A percentile compares a stretch with the other conserved stretches of the same genome.
phyloP scores from a whole-genome alignment of 1,284 basidiomycete species.

The Cutaneotrichosporon spelunceum region DNA sequence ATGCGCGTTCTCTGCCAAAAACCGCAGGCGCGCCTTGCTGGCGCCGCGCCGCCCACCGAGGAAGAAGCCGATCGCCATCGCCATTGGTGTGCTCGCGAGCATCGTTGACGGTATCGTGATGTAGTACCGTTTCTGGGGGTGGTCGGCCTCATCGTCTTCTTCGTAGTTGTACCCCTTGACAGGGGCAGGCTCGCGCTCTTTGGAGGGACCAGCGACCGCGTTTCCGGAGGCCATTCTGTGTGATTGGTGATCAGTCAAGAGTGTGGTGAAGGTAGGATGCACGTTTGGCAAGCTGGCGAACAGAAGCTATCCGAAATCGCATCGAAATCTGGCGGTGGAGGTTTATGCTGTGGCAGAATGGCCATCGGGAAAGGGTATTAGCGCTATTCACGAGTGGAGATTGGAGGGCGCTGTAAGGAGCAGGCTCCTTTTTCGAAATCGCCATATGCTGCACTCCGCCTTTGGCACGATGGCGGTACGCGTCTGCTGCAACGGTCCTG shows the following conservation, averaged over 20 bases:
- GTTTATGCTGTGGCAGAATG: not conserved
- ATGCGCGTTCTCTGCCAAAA: conserved; percentile 52
- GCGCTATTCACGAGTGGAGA: not conserved
- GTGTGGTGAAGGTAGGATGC: not conserved
- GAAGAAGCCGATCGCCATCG: conserved; percentile 39
- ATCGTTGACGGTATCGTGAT: conserved; percentile 36
- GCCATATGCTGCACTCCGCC: not conserved
- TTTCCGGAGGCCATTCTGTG: not conserved
- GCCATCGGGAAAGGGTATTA: not conserved
- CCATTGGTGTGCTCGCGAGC: conserved; percentile 40
- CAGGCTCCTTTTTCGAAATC: not conserved
- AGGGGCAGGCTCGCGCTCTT: not conserved
- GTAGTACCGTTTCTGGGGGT: conserved; percentile 3
- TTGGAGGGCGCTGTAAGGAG: not conserved
- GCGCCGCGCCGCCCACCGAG: conserved; percentile 48
- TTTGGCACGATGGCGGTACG: not conserved
- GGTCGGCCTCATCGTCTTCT: not conserved
- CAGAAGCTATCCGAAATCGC: conserved; percentile 1
- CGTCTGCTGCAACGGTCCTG: not conserved
- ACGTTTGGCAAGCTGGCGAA: not conserved
- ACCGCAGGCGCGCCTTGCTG: conserved; percentile 40
- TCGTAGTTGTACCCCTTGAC: conserved; percentile 9
- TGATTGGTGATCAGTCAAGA: not conserved
- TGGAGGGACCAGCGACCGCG: conserved; percentile 3
- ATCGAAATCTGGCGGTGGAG: not conserved